Percentiles rank a stretch among this genome's conserved stretches.
Evolutionary conservation across 495 filamentous ascomycete species (phyloP).

Genomic region (Penicillium pulvis): DNA sequence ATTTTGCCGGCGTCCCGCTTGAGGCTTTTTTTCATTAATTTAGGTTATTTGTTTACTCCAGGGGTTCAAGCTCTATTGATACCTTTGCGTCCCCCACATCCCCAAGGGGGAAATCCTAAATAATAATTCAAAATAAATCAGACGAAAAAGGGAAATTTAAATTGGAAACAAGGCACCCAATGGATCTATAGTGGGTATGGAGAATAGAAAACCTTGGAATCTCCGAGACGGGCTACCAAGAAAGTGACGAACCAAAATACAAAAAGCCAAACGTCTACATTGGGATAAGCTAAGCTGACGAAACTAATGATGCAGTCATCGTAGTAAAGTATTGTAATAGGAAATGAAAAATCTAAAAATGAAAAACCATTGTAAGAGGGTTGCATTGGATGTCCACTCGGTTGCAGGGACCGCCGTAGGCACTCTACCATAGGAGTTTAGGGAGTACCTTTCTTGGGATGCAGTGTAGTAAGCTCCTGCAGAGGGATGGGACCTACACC

Average conservation of each 20-base stretch:
- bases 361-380: conserved; percentile 24
- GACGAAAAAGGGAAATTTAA: conserved; percentile 3
- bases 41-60: conserved; percentile 16
- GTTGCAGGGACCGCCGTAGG: conserved; percentile 27
- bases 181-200: neutral
- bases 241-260: neutral
- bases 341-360: conserved; percentile 4
- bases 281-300: neutral
- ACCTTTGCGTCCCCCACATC: conserved; percentile 29
- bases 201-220: neutral
- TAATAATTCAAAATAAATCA: neutral
- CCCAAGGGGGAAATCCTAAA: conserved; percentile 24
- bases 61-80: conserved; percentile 26
- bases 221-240: neutral
- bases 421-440: conserved; percentile 18
- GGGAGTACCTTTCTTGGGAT: conserved; percentile 26
- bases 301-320: neutral
- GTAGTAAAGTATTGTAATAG: neutral
- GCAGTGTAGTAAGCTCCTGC: conserved; percentile 26
- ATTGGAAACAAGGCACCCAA: conserved; percentile 8
- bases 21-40: neutral
- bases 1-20: neutral
- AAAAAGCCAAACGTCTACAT: neutral
- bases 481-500: conserved; percentile 23
- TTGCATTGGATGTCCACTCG: conserved; percentile 28